Evolutionary conservation across 2,329 filamentous ascomycete species (phyloP).

Genomic region (Diaporthe citri): DNA sequence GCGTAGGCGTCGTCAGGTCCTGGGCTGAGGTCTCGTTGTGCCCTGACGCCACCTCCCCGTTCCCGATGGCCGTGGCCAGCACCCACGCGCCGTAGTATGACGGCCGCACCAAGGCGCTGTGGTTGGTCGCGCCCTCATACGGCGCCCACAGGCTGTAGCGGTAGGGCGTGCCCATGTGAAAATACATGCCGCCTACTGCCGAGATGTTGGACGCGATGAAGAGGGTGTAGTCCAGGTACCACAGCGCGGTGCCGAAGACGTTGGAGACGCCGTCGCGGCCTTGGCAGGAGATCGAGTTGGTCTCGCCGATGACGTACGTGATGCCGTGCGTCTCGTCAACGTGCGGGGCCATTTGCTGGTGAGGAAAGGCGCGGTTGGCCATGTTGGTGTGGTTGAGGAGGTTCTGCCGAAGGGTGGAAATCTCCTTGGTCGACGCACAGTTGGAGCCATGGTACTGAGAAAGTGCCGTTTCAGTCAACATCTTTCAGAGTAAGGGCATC

Average conservation of each 20-base stretch:
- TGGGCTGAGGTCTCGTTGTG: constrained; percentile 39
- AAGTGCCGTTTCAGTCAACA: background rate
- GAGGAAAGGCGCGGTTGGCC: constrained; percentile 41
- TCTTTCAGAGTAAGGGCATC: background rate
- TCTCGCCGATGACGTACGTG: constrained; percentile 37
- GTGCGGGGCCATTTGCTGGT: constrained; percentile 40
- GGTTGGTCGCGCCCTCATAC: constrained; percentile 35
- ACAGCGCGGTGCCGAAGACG: constrained; percentile 27
- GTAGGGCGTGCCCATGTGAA: constrained; percentile 43
- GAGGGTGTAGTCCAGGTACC: constrained; percentile 32
- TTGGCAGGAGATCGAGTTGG: constrained; percentile 33
- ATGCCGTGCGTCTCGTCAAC: constrained; percentile 34
- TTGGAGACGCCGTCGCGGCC: constrained; percentile 21
- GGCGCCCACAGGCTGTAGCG: constrained; percentile 46
- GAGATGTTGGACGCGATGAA: constrained; percentile 34
- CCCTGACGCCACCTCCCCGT: constrained; percentile 17
- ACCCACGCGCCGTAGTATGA: constrained; percentile 45
- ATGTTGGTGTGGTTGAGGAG: constrained; percentile 41
- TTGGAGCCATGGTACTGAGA: constrained; percentile 18
- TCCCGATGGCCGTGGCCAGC: constrained; percentile 37
- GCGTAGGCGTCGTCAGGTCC: constrained; percentile 26
- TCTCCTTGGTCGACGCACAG: constrained; percentile 16
- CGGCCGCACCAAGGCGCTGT: constrained; percentile 36
- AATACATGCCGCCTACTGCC: constrained; percentile 25
- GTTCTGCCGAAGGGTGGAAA: constrained; percentile 33